phyloP scores from a whole-genome alignment of 176 grass and related monocot species.

The Lolium multiflorum region DNA sequence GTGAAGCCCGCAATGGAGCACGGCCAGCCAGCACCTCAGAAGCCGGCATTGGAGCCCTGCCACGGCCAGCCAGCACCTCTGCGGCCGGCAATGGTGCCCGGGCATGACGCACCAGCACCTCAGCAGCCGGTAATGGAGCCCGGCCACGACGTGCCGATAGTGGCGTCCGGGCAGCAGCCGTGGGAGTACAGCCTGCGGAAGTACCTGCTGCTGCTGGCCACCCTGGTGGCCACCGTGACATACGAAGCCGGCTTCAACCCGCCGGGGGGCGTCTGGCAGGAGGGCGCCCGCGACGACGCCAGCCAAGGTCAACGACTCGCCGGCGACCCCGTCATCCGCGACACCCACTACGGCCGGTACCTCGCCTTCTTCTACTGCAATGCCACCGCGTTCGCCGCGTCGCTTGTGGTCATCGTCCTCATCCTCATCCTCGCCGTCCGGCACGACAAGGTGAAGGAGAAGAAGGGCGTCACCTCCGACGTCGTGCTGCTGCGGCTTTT shows the following conservation, averaged over 20 bases:
- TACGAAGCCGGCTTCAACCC: slow-evolving; percentile 34
- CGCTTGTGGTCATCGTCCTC: slow-evolving; percentile 36
- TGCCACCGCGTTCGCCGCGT: slow-evolving; percentile 30
- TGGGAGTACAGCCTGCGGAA: slow-evolving; percentile 36
- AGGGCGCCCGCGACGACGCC: background rate
- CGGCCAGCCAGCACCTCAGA: background rate
- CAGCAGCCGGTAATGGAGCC: background rate
- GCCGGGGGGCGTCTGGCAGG: slow-evolving; percentile 39
- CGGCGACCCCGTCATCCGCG: slow-evolving; percentile 19
- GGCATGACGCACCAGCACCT: background rate
- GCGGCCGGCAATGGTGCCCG: background rate
- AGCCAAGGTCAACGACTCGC: background rate
- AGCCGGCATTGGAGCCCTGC: background rate
- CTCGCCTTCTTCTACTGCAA: slow-evolving; percentile 44
- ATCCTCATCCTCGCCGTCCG: slow-evolving; percentile 14
- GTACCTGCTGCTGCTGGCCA: slow-evolving; percentile 44
- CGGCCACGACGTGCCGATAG: background rate
- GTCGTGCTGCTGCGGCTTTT: background rate
- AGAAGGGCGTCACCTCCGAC: background rate
- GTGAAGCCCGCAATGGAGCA: background rate
- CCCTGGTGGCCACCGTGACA: slow-evolving; percentile 37
- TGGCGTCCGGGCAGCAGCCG: background rate
- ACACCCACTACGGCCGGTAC: slow-evolving; percentile 4
- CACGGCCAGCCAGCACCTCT: background rate
- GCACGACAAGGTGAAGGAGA: slow-evolving; percentile 16